Evolutionary conservation across 2,329 filamentous ascomycete genomes (phyloP).

Genomic region (Colletotrichum sp.): DNA sequence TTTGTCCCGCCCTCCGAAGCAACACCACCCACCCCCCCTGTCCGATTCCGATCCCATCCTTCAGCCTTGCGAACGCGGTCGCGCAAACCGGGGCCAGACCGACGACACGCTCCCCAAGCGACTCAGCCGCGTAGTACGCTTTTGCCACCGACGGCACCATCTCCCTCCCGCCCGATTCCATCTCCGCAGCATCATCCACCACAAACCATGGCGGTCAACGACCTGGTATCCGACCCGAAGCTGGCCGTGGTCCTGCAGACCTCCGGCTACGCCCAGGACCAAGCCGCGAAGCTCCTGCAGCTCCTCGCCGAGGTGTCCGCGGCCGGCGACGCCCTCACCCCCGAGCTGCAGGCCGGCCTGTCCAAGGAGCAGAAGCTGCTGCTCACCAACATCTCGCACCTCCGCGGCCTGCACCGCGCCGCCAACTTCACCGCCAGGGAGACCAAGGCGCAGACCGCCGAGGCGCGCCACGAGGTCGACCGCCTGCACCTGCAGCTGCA

Average conservation of each 20-base stretch:
- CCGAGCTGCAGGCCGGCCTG: conserved; percentile 61
- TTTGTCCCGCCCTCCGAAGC: not conserved
- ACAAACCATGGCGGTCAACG: conserved; percentile 40
- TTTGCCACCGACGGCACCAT: not conserved
- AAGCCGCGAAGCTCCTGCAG: conserved; percentile 71
- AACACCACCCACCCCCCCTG: not conserved
- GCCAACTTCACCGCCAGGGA: conserved; percentile 82
- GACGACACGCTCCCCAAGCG: not conserved
- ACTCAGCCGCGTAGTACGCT: not conserved
- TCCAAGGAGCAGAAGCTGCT: conserved; percentile 82
- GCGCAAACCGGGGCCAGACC: not conserved
- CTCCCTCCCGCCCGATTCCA: not conserved
- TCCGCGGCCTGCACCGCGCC: conserved; percentile 83
- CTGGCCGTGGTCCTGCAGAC: conserved; percentile 73
- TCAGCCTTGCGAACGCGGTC: not conserved
- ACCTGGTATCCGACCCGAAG: conserved; percentile 46
- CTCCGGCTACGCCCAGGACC: conserved; percentile 74
- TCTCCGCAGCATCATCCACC: not conserved
- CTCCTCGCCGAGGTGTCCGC: conserved; percentile 50
- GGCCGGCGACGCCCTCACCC: conserved; percentile 42
- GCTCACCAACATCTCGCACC: conserved; percentile 77
- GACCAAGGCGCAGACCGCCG: conserved; percentile 85
- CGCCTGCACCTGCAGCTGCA: conserved; percentile 89
- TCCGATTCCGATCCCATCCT: not conserved
- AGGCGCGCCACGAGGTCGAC: conserved; percentile 90